Evolutionary conservation across 2,329 filamentous ascomycete species (phyloP).

Genomic region (Pseudopyricularia javanii): DNA sequence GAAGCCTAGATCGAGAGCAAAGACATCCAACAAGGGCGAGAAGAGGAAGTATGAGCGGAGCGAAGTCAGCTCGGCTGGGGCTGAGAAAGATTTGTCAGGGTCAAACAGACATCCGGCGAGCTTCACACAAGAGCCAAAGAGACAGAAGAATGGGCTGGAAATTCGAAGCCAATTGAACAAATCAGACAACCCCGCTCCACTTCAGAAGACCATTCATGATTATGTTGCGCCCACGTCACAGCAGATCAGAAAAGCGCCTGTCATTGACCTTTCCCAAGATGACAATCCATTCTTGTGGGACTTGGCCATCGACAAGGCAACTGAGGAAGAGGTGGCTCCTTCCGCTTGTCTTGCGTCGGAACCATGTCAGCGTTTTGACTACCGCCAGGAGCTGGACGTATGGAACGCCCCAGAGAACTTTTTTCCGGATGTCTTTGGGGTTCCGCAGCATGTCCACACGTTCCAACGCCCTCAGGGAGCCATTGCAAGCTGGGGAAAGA

Average conservation of each 20-base stretch:
- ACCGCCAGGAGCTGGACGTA: too few species aligned
- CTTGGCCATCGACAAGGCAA: not conserved
- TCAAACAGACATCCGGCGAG: not conserved
- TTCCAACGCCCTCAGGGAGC: not conserved
- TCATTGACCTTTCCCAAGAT: not conserved
- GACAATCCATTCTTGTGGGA: not conserved
- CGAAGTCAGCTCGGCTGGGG: not conserved
- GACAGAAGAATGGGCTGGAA: not conserved
- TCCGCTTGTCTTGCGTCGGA: too few species aligned
- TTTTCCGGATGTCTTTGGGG: not conserved
- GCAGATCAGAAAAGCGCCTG: not conserved
- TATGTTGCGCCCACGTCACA: not conserved
- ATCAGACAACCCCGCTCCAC: not conserved
- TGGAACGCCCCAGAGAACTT: not conserved
- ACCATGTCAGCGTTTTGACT: not conserved
- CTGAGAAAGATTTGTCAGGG: not conserved
- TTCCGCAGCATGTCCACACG: not conserved
- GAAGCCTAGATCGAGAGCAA: constrained; percentile 21
- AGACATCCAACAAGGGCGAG: not conserved
- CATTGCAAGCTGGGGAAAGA: not conserved
- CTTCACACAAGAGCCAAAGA: not conserved
- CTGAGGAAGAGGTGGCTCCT: not conserved
- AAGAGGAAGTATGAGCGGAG: not conserved
- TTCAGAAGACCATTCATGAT: not conserved
- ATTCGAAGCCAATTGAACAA: not conserved